Conservation (phyloP, 176 grass and related monocot genomes). For the Lolium perenne region DNA sequence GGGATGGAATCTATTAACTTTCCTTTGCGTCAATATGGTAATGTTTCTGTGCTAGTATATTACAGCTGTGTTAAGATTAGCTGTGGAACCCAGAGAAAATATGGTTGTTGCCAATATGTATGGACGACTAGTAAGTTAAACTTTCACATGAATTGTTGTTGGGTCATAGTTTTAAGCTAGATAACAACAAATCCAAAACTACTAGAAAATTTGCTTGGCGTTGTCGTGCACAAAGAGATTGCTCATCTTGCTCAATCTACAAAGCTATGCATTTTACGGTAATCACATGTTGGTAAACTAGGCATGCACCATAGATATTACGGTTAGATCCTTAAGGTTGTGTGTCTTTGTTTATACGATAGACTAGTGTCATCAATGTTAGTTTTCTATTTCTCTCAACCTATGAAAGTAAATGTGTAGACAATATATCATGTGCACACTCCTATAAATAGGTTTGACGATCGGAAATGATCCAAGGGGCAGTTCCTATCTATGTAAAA, state of each 20-base stretch:
- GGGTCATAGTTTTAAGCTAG: not conserved
- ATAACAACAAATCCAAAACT: not conserved
- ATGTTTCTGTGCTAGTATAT: not conserved
- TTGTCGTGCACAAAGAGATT: not conserved
- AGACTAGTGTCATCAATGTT: not conserved
- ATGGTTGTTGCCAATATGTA: not conserved
- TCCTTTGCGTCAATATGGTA: not conserved
- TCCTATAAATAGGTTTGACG: not conserved
- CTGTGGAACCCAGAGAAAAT: not conserved
- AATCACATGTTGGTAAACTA: not conserved
- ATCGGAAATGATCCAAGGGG: not conserved
- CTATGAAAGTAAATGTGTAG: not conserved
- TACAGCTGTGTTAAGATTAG: conserved; percentile 4
- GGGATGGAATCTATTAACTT: conserved; percentile 11
- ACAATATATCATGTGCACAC: not conserved
- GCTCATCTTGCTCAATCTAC: not conserved
- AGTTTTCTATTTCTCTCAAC: not conserved
- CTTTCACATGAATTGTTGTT: not conserved
- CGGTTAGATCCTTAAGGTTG: not conserved
- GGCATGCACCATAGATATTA: not conserved
- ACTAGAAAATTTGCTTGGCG: not conserved
- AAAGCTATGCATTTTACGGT: not conserved
- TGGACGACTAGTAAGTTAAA: not conserved
- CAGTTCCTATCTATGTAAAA: not conserved
- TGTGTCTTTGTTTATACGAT: not conserved